Conservation (phyloP, 805 yeast genomes). For the Maudiozyma bulderi region DNA sequence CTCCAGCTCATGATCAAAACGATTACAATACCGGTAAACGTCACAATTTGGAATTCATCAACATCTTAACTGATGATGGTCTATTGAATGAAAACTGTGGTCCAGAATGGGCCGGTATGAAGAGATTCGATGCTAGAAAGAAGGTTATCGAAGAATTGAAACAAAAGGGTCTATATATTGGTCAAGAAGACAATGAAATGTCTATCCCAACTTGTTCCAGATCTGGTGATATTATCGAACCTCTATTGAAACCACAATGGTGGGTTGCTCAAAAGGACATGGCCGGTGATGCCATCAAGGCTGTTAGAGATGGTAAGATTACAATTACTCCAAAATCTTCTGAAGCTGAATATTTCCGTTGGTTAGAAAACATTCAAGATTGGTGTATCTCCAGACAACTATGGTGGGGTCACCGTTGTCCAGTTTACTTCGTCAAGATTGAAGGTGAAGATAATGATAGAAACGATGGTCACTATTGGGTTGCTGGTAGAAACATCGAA, state of each 20-base stretch:
- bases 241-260: conserved; percentile 97
- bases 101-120: conserved; percentile 72
- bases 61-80: conserved; percentile 90
- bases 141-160: conserved; percentile 73
- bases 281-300: conserved; percentile 81
- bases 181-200: conserved; percentile 92
- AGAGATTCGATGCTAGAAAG: conserved; percentile 89
- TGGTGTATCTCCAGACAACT: conserved; percentile 96
- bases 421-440: conserved; percentile 78
- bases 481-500: conserved; percentile 72
- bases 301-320: conserved; percentile 73
- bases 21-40: conserved; percentile 97
- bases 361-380: conserved; percentile 94
- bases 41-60: conserved; percentile 76
- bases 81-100: conserved; percentile 86
- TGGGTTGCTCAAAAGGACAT: conserved; percentile 89
- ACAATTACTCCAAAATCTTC: conserved; percentile 81
- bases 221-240: conserved; percentile 96
- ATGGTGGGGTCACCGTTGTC: conserved; percentile 99
- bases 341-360: conserved; percentile 85
- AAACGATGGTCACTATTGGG: conserved; percentile 69
- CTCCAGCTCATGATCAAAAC: conserved; percentile 97
- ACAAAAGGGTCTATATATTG: conserved; percentile 64
- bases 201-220: conserved; percentile 87
- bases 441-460: conserved; percentile 61